Evolutionary conservation across 192 early-diverging fungal genomes (phyloP).

Genomic region (Rhizophagus clarus): DNA sequence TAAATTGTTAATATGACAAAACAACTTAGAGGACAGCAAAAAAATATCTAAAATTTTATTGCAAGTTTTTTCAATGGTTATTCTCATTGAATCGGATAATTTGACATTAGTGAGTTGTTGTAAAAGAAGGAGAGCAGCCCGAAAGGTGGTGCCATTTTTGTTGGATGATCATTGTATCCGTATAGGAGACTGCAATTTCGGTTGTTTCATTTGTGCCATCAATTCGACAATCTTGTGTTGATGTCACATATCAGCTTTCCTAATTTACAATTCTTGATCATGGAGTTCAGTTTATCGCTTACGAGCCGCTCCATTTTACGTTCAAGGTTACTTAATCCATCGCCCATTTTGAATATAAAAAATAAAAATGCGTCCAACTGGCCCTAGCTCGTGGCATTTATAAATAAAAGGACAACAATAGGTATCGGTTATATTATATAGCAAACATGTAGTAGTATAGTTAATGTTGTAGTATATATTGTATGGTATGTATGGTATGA

Average conservation of each 20-base stretch:
- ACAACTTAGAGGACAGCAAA: not conserved
- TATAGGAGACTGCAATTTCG: constrained; percentile 16
- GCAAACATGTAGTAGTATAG: too few species aligned
- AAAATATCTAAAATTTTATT: too few species aligned
- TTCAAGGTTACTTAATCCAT: too few species aligned
- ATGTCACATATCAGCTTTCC: not conserved
- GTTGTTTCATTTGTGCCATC: constrained; percentile 6
- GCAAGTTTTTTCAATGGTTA: not conserved
- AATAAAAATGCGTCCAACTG: too few species aligned
- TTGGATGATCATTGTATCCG: not conserved
- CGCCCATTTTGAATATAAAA: too few species aligned
- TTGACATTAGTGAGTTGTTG: not conserved
- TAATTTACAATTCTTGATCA: not conserved
- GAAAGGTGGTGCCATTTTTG: not conserved
- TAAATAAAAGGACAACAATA: too few species aligned
- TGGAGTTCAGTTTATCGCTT: not conserved
- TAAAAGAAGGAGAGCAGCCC: not conserved
- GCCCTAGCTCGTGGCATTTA: too few species aligned
- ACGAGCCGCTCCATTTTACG: not conserved
- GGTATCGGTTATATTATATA: too few species aligned
- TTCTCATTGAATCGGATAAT: not conserved
- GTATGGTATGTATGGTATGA: too few species aligned
- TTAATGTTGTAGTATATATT: too few species aligned
- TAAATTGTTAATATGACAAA: not conserved
- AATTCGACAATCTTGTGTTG: constrained; percentile 21